Conservation (phyloP, 169 alveolate genomes). For the Theileria annulata region DNA sequence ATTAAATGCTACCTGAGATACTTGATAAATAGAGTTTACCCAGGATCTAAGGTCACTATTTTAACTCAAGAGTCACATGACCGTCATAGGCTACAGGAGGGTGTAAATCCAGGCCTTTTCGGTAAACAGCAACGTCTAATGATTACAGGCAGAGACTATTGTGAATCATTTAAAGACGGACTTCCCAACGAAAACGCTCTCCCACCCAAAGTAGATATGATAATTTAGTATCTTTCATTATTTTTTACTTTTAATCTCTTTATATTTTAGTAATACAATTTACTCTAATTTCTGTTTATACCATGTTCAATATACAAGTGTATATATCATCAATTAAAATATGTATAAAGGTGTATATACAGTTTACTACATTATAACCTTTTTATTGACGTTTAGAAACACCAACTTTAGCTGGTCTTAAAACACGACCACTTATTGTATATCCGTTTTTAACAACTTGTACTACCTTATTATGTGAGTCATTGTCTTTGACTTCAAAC, state of each 20-base stretch:
- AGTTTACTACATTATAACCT: neutral
- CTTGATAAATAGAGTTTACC: constrained; percentile 52
- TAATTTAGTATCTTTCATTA: neutral
- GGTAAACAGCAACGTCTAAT: constrained; percentile 53
- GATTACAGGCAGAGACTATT: constrained; percentile 54
- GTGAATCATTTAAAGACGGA: constrained; percentile 47
- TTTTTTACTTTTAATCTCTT: neutral
- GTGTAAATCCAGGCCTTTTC: constrained; percentile 55
- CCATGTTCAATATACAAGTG: neutral
- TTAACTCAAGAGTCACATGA: constrained; percentile 50
- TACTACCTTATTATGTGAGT: constrained; percentile 79
- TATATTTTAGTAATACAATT: neutral
- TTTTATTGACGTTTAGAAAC: constrained; percentile 44
- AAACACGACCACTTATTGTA: constrained; percentile 85
- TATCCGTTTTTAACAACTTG: constrained; percentile 88
- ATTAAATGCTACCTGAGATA: constrained; percentile 51
- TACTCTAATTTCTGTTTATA: neutral
- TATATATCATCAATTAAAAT: neutral
- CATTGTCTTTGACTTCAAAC: constrained; percentile 82
- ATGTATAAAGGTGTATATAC: neutral
- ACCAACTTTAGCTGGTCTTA: constrained; percentile 78
- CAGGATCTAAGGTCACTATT: constrained; percentile 63
- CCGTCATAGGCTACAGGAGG: constrained; percentile 7
- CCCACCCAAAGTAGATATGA: constrained; percentile 60
- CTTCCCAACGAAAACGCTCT: constrained; percentile 43